A percentile compares a stretch with the other conserved stretches of the same genome.
These are phyloP conservation scores for Macrotyloma uniflorum DNA, from an alignment of 306 rosid genomes.

Conservation along the genomic window DNA sequence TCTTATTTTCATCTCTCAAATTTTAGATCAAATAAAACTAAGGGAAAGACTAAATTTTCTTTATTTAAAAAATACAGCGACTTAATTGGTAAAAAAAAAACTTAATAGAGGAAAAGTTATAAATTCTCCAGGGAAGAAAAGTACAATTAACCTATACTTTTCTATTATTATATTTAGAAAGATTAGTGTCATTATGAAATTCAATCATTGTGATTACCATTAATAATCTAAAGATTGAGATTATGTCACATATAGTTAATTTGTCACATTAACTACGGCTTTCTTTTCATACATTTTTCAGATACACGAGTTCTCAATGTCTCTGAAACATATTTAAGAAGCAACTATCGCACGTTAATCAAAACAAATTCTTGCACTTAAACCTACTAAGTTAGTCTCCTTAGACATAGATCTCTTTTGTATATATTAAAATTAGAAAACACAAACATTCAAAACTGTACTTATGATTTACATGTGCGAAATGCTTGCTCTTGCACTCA, in stretches of 20 bases:
- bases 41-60: not conserved
- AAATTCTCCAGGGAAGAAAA: not conserved
- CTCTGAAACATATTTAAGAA: slow-evolving; percentile 2
- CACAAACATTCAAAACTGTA: not conserved
- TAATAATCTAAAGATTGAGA: not conserved
- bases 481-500: not conserved
- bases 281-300: not conserved
- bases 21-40: too few species aligned
- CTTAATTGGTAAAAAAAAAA: not conserved
- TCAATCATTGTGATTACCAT: slow-evolving; percentile 9
- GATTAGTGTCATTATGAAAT: not conserved
- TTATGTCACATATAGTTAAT: not conserved
- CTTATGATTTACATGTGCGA: not conserved
- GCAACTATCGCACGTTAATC: not conserved
- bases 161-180: not conserved
- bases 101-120: not conserved
- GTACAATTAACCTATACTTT: not conserved
- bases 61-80: not conserved
- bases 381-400: not conserved
- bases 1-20: not conserved
- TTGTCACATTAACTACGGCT: slow-evolving; percentile 1
- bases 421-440: not conserved
- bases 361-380: not conserved
- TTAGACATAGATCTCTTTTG: not conserved
- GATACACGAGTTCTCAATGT: not conserved